Evolutionary conservation across 108 stramenopile genomes (phyloP).

Genomic region (Skeletonema potamos): DNA sequence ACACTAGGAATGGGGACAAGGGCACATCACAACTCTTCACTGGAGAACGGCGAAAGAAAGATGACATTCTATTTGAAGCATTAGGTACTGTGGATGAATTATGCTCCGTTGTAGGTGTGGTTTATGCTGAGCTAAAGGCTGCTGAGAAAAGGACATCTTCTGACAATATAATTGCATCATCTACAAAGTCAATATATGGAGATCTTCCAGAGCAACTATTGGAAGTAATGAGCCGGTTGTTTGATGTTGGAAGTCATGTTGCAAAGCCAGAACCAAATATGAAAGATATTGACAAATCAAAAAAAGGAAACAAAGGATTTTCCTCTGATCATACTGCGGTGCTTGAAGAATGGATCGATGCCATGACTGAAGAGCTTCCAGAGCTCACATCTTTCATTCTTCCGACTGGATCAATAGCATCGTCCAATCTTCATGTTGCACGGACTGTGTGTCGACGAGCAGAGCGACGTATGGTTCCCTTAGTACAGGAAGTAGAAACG

Average conservation of each 20-base stretch:
- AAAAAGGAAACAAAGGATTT: constrained; percentile 48
- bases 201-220: constrained; percentile 61
- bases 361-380: constrained; percentile 76
- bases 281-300: not conserved
- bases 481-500: constrained; percentile 42
- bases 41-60: constrained; percentile 77
- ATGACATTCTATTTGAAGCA: constrained; percentile 73
- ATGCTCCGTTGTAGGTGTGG: constrained; percentile 77
- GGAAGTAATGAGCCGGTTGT: constrained; percentile 81
- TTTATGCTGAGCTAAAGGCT: constrained; percentile 51
- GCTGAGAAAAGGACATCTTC: constrained; percentile 5
- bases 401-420: constrained; percentile 66
- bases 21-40: constrained; percentile 76
- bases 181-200: constrained; percentile 36
- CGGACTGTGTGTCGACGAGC: constrained; percentile 86
- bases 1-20: constrained; percentile 73
- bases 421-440: constrained; percentile 75
- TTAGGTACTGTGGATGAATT: constrained; percentile 88
- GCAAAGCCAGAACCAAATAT: constrained; percentile 55
- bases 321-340: constrained; percentile 49
- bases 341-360: constrained; percentile 84
- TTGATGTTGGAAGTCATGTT: constrained; percentile 82
- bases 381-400: constrained; percentile 82
- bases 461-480: constrained; percentile 65
- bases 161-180: not conserved